phyloP scores from a whole-genome alignment of 768 basidiomycete species.

The Auricularia sp. region DNA sequence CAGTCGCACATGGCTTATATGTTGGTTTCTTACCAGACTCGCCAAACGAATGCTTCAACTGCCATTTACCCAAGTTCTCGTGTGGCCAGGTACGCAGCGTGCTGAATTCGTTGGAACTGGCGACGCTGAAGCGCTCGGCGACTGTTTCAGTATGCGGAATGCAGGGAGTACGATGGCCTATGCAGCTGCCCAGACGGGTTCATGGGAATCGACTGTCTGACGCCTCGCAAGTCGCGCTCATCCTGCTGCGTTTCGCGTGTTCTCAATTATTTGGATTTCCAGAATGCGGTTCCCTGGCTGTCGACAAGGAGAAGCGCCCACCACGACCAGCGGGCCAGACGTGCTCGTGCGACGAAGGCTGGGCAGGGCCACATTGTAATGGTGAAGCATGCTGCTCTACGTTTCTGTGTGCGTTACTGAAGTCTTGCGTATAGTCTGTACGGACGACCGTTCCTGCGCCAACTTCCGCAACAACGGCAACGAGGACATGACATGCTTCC shows the following conservation, averaged over 20 bases:
- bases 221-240: constrained; percentile 58
- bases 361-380: constrained; percentile 96
- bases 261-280: constrained; percentile 1
- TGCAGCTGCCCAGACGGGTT: constrained; percentile 97
- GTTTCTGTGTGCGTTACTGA: background rate
- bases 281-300: constrained; percentile 91
- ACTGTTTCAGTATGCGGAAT: constrained; percentile 52
- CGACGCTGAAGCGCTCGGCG: background rate
- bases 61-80: constrained; percentile 78
- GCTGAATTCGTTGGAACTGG: background rate
- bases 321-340: constrained; percentile 64
- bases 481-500: constrained; percentile 84
- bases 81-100: constrained; percentile 57
- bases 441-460: constrained; percentile 70
- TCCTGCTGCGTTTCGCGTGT: constrained; percentile 1
- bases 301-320: constrained; percentile 74
- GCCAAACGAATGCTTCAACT: constrained; percentile 71
- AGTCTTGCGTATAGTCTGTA: constrained; percentile 52
- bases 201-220: constrained; percentile 91
- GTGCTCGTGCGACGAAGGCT: constrained; percentile 89
- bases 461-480: constrained; percentile 57
- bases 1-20: background rate
- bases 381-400: constrained; percentile 40
- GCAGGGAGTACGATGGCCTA: constrained; percentile 87
- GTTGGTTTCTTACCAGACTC: background rate